Base-by-base conservation (phyloP, 1,139 yeast species). In the Debaryomycetaceae sp. region DNA sequence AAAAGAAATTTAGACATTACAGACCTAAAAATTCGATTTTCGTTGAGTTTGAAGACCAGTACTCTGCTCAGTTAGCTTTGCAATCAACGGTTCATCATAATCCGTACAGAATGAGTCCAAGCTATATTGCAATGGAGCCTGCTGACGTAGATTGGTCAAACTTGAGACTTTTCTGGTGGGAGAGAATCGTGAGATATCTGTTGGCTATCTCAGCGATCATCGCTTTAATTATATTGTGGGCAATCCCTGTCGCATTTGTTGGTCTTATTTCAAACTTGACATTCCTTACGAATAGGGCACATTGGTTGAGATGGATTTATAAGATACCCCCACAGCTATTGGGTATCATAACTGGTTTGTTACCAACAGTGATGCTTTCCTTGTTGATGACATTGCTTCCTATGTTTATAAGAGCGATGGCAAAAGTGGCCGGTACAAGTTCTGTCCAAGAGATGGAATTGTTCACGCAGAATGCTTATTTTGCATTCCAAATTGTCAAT, bases 161-260 rank as follows among this genome's bases (percentile, higher is more conserved):
- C 57, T 67, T 90, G 77, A 77, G 95, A 55, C 64, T 89, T 65
- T 77, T 80, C 51, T 87, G 96, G 95, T 84, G 90, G 86, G 95
- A 86, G 66, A 75, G 90, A 55, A 64, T 85, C 41, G 65, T 79
- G 29, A 78, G 93, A 68, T 66, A 70, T 39, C 59, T 79, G 24
- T 78, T 76, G 46, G 86, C 96, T 0, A 57, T 72, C 43, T 75
- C 83, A 17, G 80, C 83, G 11, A 77, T 89, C 51, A 60, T 72
- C 37, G 73, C 81, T 4, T 64, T 84, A 53, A 75, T 87, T 42
- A 69, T 87, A 17, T 81, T 87, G 53, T 88, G 96, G 96, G 84
- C 95, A 34, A 75, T 88, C 49, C 96, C 96, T 2, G 93, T 87
- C 11, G 88, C 95, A 5, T 83, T 87, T 49, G 87, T 88, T 23